Conservation (phyloP, 345 rosid genomes). For the Eutrema japonicum region DNA sequence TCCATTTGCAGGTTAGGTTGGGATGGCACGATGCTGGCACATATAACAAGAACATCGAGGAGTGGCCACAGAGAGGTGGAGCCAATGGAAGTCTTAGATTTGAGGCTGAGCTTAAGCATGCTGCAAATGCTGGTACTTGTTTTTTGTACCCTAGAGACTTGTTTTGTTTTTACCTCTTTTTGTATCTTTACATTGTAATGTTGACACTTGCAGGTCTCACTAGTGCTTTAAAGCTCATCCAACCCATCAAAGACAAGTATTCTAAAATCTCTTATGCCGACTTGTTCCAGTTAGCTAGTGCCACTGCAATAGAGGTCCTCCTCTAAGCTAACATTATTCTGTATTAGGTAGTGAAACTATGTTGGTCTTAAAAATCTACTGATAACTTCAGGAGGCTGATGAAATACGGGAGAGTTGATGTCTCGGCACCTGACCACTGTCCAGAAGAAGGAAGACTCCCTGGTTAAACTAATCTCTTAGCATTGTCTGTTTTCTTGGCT, state of each 20-base stretch:
- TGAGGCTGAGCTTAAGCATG: slow-evolving; percentile 91
- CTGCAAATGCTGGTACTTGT: slow-evolving; percentile 85
- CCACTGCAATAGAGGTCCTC: slow-evolving; percentile 88
- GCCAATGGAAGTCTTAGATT: slow-evolving; percentile 93
- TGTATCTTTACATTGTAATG: slow-evolving; percentile 8
- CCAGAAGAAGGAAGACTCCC: slow-evolving; percentile 99
- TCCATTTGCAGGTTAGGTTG: slow-evolving; percentile 65
- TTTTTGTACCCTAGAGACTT: slow-evolving; percentile 3
- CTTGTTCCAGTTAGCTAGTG: slow-evolving; percentile 93
- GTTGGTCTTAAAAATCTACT: slow-evolving; percentile 21
- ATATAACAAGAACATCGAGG: slow-evolving; percentile 84
- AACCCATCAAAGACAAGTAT: slow-evolving; percentile 85
- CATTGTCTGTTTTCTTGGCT: slow-evolving; percentile 37
- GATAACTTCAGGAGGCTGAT: slow-evolving; percentile 76
- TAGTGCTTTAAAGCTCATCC: slow-evolving; percentile 76
- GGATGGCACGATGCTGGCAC: slow-evolving; percentile 99
- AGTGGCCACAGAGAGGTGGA: slow-evolving; percentile 93
- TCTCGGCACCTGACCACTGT: slow-evolving; percentile 69
- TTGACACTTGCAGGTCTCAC: slow-evolving; percentile 66
- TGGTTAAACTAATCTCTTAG: slow-evolving; percentile 55
- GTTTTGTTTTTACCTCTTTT: neutral
- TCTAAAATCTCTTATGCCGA: slow-evolving; percentile 83
- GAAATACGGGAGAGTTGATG: slow-evolving; percentile 95
- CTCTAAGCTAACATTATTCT: neutral
- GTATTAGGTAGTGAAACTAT: neutral